phyloP scores from a whole-genome alignment of 345 rosid species.

The Linum lewisii region DNA sequence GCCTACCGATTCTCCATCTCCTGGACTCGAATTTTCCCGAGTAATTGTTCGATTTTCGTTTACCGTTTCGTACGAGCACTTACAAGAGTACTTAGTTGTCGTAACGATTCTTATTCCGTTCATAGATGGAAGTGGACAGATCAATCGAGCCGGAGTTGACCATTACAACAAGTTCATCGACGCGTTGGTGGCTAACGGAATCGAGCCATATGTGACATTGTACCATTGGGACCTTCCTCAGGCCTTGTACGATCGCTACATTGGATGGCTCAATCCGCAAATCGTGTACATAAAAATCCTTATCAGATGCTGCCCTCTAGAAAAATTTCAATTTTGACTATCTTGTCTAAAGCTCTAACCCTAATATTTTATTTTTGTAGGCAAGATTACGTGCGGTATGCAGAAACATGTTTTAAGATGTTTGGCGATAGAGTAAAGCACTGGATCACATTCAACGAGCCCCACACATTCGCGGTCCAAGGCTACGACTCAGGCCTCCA shows the following conservation, averaged over 20 bases:
- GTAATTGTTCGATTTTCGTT: constrained; percentile 24
- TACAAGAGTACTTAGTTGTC: no score
- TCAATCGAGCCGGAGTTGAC: constrained; percentile 86
- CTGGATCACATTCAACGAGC: constrained; percentile 94
- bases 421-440: constrained; percentile 92
- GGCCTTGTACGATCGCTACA: constrained; percentile 63
- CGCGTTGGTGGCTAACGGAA: constrained; percentile 73
- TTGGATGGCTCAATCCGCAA: constrained; percentile 67
- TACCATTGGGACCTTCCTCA: constrained; percentile 99
- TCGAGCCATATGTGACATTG: constrained; percentile 77
- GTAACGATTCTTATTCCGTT: no score
- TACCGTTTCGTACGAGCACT: background rate
- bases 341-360: background rate
- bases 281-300: constrained; percentile 44
- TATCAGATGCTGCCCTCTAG: no score
- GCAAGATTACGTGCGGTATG: constrained; percentile 64
- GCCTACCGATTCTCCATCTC: constrained; percentile 84
- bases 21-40: constrained; percentile 86
- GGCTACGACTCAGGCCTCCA: constrained; percentile 85
- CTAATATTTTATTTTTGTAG: constrained; percentile 30
- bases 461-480: constrained; percentile 69
- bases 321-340: background rate
- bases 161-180: constrained; percentile 78
- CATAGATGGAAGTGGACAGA: constrained; percentile 65
- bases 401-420: constrained; percentile 72